These are phyloP conservation scores for Aureobasidium sp. DNA, from an alignment of 2,329 filamentous ascomycete genomes.

Conservation along the genomic window DNA sequence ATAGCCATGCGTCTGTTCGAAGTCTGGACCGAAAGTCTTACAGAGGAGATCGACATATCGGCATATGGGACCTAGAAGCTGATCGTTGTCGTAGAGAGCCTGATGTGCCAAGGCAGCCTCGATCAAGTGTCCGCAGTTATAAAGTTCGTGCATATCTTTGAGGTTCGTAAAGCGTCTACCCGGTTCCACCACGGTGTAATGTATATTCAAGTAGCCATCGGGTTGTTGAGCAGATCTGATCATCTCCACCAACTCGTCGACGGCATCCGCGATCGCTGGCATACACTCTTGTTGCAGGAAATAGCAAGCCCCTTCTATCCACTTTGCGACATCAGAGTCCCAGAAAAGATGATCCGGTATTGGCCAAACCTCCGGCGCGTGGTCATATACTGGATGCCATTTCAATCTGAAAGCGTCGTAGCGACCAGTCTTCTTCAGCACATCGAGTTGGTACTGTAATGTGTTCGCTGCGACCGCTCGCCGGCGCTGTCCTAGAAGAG, in stretches of 20 bases:
- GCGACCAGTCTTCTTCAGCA: slow-evolving; percentile 45
- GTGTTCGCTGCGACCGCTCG: slow-evolving; percentile 36
- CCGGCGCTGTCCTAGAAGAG: slow-evolving; percentile 31
- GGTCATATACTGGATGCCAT: slow-evolving; percentile 46
- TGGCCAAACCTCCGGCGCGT: slow-evolving; percentile 44
- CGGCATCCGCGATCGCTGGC: slow-evolving; percentile 39
- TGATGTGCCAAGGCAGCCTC: slow-evolving; percentile 51
- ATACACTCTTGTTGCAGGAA: slow-evolving; percentile 38
- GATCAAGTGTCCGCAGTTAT: slow-evolving; percentile 54
- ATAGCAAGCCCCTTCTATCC: slow-evolving; percentile 55
- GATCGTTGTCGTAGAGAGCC: slow-evolving; percentile 42
- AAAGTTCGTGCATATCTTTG: slow-evolving; percentile 54
- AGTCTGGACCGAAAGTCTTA: slow-evolving; percentile 42
- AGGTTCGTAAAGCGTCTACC: slow-evolving; percentile 49
- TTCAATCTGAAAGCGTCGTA: slow-evolving; percentile 48
- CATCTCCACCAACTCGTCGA: slow-evolving; percentile 50
- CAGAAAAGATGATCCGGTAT: slow-evolving; percentile 48
- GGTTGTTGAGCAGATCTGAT: slow-evolving; percentile 47
- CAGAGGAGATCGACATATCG: slow-evolving; percentile 47
- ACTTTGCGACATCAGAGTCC: slow-evolving; percentile 50
- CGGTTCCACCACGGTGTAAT: slow-evolving; percentile 52
- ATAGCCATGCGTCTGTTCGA: slow-evolving; percentile 47
- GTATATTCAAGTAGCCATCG: slow-evolving; percentile 56
- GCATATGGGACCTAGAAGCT: slow-evolving; percentile 43
- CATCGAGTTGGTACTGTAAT: slow-evolving; percentile 42